A percentile compares a stretch with the other conserved stretches of the same genome.
Evolutionary conservation across 192 early-diverging fungal genomes (phyloP).

Genomic region (Entomortierella beljakovae): DNA sequence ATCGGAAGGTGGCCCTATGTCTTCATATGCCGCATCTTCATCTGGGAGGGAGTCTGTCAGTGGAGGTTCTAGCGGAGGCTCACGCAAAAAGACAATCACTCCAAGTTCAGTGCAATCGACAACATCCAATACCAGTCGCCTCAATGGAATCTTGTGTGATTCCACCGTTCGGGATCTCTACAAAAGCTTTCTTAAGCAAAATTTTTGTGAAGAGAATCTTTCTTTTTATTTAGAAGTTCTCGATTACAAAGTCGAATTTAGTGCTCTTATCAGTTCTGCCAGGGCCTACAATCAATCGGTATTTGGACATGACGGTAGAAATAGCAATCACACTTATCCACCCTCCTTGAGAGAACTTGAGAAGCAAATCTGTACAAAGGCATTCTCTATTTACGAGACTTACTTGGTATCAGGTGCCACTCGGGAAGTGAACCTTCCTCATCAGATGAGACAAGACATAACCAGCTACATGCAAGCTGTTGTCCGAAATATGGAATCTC

Average conservation of each 20-base stretch:
- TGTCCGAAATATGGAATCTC: slow-evolving; percentile 53
- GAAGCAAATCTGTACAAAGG: slow-evolving; percentile 58
- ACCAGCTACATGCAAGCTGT: slow-evolving; percentile 59
- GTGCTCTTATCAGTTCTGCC: slow-evolving; percentile 25
- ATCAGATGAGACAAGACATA: slow-evolving; percentile 61
- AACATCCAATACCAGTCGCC: slow-evolving; percentile 64
- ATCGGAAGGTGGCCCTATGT: slow-evolving; percentile 22
- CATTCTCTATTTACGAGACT: slow-evolving; percentile 63
- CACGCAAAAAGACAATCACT: not conserved
- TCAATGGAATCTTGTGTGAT: slow-evolving; percentile 72
- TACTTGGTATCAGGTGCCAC: slow-evolving; percentile 59
- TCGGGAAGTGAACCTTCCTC: slow-evolving; percentile 65
- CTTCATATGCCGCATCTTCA: slow-evolving; percentile 25
- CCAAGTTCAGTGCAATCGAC: slow-evolving; percentile 20
- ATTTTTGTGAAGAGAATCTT: slow-evolving; percentile 81
- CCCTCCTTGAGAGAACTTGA: slow-evolving; percentile 39
- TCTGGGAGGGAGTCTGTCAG: slow-evolving; percentile 27
- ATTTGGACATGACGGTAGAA: slow-evolving; percentile 8
- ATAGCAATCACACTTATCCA: slow-evolving; percentile 20
- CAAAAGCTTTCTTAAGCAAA: slow-evolving; percentile 71
- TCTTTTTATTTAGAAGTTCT: slow-evolving; percentile 75
- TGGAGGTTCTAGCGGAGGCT: not conserved
- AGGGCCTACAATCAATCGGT: slow-evolving; percentile 12
- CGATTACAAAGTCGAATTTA: slow-evolving; percentile 60
- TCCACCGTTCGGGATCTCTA: slow-evolving; percentile 64